Percentiles rank a stretch among this genome's conserved stretches.
These are phyloP conservation scores for Parasitella parasitica DNA, from an alignment of 371 early-diverging fungal species.

Conservation along the genomic window DNA sequence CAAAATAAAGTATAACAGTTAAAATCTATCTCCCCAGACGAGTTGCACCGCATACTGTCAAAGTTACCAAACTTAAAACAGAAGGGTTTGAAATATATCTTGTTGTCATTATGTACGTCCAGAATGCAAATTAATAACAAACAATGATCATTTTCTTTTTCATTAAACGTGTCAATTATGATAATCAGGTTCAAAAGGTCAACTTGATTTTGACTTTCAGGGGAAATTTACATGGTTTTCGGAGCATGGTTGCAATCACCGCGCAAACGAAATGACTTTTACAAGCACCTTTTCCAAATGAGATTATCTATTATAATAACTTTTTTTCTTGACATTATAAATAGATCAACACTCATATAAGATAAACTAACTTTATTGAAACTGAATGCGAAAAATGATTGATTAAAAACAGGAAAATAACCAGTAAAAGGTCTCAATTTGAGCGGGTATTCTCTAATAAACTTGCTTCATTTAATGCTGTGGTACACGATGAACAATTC, in stretches of 20 bases:
- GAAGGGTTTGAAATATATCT: too few species aligned
- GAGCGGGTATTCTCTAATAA: constrained; percentile 15
- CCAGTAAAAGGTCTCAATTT: constrained; percentile 4
- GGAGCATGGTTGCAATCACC: constrained; percentile 10
- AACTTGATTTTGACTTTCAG: background rate
- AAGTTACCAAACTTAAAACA: too few species aligned
- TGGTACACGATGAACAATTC: constrained; percentile 3
- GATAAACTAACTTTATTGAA: background rate
- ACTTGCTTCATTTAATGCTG: constrained; percentile 11
- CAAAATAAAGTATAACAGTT: too few species aligned
- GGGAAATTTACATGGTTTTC: background rate
- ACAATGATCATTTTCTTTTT: background rate
- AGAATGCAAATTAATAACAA: background rate
- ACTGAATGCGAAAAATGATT: background rate
- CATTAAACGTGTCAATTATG: constrained; percentile 8
- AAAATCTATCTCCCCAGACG: too few species aligned
- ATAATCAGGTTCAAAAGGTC: background rate
- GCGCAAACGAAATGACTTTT: constrained; percentile 4
- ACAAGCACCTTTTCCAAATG: background rate
- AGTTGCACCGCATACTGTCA: background rate
- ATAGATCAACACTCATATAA: background rate
- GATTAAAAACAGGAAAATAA: background rate
- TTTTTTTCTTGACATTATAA: background rate
- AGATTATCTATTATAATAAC: background rate
- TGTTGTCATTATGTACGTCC: background rate